These are phyloP conservation scores for Ophiocordyceps camponoti-saundersi DNA, from an alignment of 2,329 filamentous ascomycete species.

Conservation along the genomic window DNA sequence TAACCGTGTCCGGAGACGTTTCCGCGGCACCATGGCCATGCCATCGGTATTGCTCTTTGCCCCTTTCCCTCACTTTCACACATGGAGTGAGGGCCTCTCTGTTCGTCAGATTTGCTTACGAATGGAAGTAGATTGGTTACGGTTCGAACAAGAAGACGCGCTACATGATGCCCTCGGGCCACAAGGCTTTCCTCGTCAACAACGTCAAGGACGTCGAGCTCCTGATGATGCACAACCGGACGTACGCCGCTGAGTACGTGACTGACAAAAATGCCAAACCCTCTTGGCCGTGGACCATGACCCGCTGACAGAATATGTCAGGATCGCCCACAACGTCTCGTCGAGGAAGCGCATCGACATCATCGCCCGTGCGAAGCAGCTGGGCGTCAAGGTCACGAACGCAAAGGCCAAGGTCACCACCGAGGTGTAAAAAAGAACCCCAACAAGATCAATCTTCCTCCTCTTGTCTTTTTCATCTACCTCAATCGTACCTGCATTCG, in stretches of 20 bases:
- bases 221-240: slow-evolving; percentile 99
- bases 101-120: slow-evolving; percentile 1
- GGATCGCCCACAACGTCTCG: slow-evolving; percentile 95
- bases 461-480: neutral
- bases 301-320: slow-evolving; percentile 16
- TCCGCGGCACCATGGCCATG: slow-evolving; percentile 92
- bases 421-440: slow-evolving; percentile 45
- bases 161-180: slow-evolving; percentile 96
- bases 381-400: slow-evolving; percentile 99
- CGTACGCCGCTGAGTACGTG: slow-evolving; percentile 94
- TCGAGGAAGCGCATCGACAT: slow-evolving; percentile 98
- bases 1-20: slow-evolving; percentile 91
- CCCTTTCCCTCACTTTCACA: neutral
- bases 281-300: neutral
- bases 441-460: neutral
- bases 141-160: slow-evolving; percentile 99
- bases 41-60: slow-evolving; percentile 62
- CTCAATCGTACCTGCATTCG: neutral
- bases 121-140: slow-evolving; percentile 65
- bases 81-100: no score
- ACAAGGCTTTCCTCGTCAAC: slow-evolving; percentile 99
- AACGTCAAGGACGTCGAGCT: slow-evolving; percentile 93
- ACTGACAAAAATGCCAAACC: neutral
- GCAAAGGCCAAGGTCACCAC: slow-evolving; percentile 97
- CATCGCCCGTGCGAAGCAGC: slow-evolving; percentile 89